A percentile compares a stretch with the other conserved stretches of the same genome.
phyloP scores from a whole-genome alignment of 2,329 filamentous ascomycete genomes.

The Clonostachys rosea region DNA sequence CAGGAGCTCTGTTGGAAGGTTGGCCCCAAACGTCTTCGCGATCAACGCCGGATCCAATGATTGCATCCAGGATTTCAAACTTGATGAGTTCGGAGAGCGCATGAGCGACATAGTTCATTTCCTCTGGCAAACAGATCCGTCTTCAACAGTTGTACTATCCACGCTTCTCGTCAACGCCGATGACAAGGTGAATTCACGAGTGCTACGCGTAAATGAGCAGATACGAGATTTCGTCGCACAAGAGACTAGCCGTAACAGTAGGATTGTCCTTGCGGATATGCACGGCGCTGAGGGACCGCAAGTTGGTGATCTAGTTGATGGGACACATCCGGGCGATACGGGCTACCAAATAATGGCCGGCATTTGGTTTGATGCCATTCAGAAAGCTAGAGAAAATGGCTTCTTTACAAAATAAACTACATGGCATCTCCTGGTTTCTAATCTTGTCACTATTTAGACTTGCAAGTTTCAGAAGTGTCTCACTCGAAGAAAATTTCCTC shows the following conservation, averaged over 20 bases:
- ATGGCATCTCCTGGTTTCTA: too few species aligned
- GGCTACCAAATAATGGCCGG: background rate
- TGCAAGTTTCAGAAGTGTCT: too few species aligned
- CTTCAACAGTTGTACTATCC: constrained; percentile 17
- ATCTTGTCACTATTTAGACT: too few species aligned
- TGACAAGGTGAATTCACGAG: constrained; percentile 10
- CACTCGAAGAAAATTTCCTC: too few species aligned
- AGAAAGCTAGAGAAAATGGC: too few species aligned
- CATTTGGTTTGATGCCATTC: background rate
- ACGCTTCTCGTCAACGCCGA: constrained; percentile 21
- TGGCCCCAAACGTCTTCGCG: constrained; percentile 27
- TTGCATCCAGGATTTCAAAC: constrained; percentile 20
- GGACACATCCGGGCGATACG: too few species aligned
- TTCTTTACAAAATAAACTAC: too few species aligned
- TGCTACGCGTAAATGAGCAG: constrained; percentile 1
- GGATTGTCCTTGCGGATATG: constrained; percentile 30
- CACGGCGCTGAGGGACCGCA: constrained; percentile 15
- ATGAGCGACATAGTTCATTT: constrained; percentile 19
- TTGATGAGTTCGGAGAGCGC: constrained; percentile 17
- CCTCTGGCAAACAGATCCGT: constrained; percentile 17
- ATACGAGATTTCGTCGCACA: too few species aligned
- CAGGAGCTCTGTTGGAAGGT: constrained; percentile 11
- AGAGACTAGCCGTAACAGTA: constrained; percentile 3
- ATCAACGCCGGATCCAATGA: constrained; percentile 35
- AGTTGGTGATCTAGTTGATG: constrained; percentile 15